Percentiles rank a stretch among this genome's conserved stretches.
phyloP scores from a whole-genome alignment of 2,329 filamentous ascomycete species.

The Helicocarpus griseus region DNA sequence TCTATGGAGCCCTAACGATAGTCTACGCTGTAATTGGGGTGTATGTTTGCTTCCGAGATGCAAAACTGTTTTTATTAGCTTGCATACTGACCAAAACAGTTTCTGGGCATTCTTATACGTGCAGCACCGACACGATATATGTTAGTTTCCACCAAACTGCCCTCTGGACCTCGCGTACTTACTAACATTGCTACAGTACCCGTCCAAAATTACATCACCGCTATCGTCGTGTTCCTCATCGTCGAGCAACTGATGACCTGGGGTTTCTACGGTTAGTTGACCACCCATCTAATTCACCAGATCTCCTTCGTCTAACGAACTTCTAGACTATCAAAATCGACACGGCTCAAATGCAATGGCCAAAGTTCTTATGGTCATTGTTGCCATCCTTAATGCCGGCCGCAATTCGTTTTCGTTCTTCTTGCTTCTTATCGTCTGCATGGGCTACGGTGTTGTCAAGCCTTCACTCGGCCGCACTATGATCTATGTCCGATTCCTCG shows the following conservation, averaged over 20 bases:
- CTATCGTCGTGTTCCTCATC: conserved; percentile 87
- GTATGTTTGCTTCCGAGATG: conserved; percentile 34
- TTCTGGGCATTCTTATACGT: conserved; percentile 96
- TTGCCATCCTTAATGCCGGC: conserved; percentile 86
- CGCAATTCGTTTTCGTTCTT: conserved; percentile 99
- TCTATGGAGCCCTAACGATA: conserved; percentile 90
- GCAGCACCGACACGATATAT: conserved; percentile 84
- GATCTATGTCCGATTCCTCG: conserved; percentile 85
- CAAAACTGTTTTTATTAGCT: background rate
- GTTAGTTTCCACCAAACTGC: conserved; percentile 37
- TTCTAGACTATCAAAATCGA: conserved; percentile 76
- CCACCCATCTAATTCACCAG: conserved; percentile 15
- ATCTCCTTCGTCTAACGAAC: background rate
- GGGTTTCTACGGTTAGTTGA: conserved; percentile 76
- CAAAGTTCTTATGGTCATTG: conserved; percentile 78
- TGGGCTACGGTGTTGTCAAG: conserved; percentile 98
- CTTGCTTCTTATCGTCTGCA: conserved; percentile 92
- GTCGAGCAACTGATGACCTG: conserved; percentile 97
- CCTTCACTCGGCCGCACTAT: conserved; percentile 84
- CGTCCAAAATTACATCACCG: conserved; percentile 98
- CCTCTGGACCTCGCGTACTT: background rate
- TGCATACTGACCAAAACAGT: conserved; percentile 29
- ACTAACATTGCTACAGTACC: conserved; percentile 52
- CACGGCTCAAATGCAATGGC: conserved; percentile 74
- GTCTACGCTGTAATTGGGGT: conserved; percentile 78